phyloP scores from a whole-genome alignment of 129 eudicot species.

The Pittosporum tobira region DNA sequence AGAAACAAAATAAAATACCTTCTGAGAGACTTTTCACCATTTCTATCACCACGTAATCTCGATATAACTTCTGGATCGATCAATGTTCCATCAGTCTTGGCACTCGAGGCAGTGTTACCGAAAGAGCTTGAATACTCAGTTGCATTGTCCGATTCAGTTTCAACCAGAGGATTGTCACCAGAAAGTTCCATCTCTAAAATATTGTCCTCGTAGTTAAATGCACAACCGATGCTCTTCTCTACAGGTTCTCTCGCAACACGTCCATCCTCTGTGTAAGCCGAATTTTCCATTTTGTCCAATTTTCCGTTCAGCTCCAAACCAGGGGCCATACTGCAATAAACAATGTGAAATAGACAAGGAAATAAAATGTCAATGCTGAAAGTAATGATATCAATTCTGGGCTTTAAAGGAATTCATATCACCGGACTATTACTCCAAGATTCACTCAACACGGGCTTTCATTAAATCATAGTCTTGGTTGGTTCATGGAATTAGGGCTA shows the following conservation, averaged over 20 bases:
- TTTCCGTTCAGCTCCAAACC: conserved; percentile 33
- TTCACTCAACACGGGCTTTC: no score
- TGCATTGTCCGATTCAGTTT: conserved; percentile 25
- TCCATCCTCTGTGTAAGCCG: conserved; percentile 18
- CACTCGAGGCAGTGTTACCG: neutral
- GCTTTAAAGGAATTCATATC: no score
- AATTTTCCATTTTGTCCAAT: conserved; percentile 32
- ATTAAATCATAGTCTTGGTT: no score
- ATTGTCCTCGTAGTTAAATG: conserved; percentile 24
- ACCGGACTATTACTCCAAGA: no score
- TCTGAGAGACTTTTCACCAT: no score
- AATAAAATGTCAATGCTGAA: neutral
- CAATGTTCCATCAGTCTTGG: neutral
- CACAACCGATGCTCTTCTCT: conserved; percentile 30
- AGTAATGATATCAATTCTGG: no score
- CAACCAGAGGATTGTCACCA: conserved; percentile 17
- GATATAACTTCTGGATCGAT: conserved; percentile 51
- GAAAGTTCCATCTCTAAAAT: conserved; percentile 14
- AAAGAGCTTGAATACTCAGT: conserved; percentile 69
- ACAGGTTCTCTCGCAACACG: conserved; percentile 19
- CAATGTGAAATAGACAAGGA: neutral
- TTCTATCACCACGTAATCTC: conserved; percentile 15
- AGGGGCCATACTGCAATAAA: conserved; percentile 28
- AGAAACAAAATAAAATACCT: no score
- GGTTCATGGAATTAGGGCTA: no score